A percentile compares a stretch with the other conserved stretches of the same genome.
Conservation (phyloP, 2,329 filamentous ascomycete species). For the Penicillium sp. region DNA sequence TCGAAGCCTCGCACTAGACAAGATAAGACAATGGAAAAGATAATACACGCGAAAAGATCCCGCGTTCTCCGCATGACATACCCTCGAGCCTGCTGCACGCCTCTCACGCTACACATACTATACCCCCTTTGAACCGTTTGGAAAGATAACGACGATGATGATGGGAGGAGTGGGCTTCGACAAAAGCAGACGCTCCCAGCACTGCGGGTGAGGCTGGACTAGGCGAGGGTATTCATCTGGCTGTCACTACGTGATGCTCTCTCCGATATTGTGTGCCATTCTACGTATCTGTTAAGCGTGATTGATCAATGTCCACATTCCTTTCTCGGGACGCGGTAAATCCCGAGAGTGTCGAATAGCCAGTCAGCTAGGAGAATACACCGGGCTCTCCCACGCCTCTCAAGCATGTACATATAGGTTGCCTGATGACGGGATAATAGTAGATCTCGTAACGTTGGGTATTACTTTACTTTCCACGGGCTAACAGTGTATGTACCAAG, state of each 20-base stretch:
- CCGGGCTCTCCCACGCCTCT: neutral
- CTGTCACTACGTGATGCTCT: neutral
- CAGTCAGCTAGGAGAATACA: neutral
- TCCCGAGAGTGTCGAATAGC: neutral
- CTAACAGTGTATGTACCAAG: neutral
- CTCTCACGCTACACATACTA: conserved; percentile 6
- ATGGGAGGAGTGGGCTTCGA: neutral
- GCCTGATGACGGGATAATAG: neutral
- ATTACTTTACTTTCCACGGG: neutral
- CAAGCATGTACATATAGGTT: neutral
- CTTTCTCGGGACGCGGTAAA: neutral
- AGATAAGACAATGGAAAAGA: conserved; percentile 25
- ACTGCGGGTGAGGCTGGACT: neutral
- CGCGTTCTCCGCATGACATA: neutral
- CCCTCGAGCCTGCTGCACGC: neutral
- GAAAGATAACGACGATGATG: neutral
- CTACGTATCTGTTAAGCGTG: neutral
- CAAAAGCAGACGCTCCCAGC: neutral
- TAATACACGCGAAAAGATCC: neutral
- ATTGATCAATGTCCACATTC: neutral
- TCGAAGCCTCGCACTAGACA: conserved; percentile 73
- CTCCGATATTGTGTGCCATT: neutral
- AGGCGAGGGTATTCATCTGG: neutral
- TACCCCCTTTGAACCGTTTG: conserved; percentile 7
- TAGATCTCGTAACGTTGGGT: neutral